These are phyloP conservation scores for Trematosphaeria pertusa DNA, from an alignment of 2,329 filamentous ascomycete genomes.

Conservation along the genomic window DNA sequence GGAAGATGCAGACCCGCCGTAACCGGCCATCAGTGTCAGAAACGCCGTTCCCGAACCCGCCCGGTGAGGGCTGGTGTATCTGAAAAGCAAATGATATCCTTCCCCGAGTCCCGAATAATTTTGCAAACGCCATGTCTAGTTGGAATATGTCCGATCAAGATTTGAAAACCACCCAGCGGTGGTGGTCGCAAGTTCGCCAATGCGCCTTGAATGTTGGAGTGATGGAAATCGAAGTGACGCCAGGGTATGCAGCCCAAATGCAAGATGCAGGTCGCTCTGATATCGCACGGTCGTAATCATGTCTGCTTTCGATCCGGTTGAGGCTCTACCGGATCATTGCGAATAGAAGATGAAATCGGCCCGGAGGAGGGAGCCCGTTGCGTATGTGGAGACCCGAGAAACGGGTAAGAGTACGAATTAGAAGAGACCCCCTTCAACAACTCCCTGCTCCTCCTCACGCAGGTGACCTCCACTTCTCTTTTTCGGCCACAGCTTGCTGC, in stretches of 20 bases:
- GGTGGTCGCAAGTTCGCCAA: constrained; percentile 33
- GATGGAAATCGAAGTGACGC: constrained; percentile 31
- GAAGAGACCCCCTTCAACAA: constrained; percentile 46
- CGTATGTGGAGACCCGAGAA: constrained; percentile 8
- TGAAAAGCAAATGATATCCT: constrained; percentile 12
- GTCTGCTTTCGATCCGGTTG: constrained; percentile 26
- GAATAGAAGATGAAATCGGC: no score
- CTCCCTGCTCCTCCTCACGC: constrained; percentile 45
- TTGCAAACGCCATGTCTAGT: constrained; percentile 22
- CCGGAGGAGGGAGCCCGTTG: no score
- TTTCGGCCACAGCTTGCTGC: constrained; percentile 50
- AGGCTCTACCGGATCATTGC: no score
- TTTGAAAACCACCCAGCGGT: constrained; percentile 34
- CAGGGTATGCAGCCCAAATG: constrained; percentile 45
- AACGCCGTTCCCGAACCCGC: constrained; percentile 15
- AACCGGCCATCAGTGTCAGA: neutral
- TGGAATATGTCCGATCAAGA: constrained; percentile 19
- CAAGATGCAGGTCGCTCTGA: constrained; percentile 42
- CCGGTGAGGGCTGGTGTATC: constrained; percentile 6
- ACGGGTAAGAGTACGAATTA: constrained; percentile 13
- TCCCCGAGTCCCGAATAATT: constrained; percentile 4
- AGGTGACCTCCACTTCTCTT: constrained; percentile 47
- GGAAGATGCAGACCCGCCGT: constrained; percentile 3
- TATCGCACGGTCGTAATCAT: constrained; percentile 42
- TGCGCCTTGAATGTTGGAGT: constrained; percentile 40